Evolutionary conservation across 2,329 filamentous ascomycete species (phyloP), one percentile per base, ranked within the genome.

Genomic region (Neurospora sp.): DNA sequence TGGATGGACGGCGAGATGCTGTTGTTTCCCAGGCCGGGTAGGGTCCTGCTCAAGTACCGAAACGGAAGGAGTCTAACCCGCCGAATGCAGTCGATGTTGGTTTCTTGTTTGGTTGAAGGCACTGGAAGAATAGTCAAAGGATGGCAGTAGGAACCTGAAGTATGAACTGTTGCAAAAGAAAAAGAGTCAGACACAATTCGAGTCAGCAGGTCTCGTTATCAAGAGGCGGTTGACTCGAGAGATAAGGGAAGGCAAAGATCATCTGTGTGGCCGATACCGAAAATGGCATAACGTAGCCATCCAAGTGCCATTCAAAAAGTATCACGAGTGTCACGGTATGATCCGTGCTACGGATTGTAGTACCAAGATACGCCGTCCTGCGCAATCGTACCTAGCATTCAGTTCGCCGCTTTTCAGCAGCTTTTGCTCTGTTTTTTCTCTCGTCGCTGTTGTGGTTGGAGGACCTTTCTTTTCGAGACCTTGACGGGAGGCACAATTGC

Each of bases 141-240:
- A 15, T 52, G 6, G 11, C 19, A 52, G 15, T 4, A 43, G 19
- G 19, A 28, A 12, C 46, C 6, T 52, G 19, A 52, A 33, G 28
- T 62, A 33, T 33, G 33, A 36, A 36, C 28, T 5, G 52, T 33
- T 62, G 28, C 15, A 62, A 62, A 17, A 17, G 23, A 62, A 17
- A 62, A 36, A 28, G 66, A 69, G 68, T 65, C 66, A 65, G 23
- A 17, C 28, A 41, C 37, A 52, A 23, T 19, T 67, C 38, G 67
- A 66, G 68, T 71, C 70, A 71, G 70, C 70, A 70, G 69, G 70
- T 12, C 67, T 66, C 68, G 69, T 70, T 70, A 71, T 71, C 70
- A 69, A 68, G 43, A 37, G 38, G 36, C 39, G 23, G 8, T 17
- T 62, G 52, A 62, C 52, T 62, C 70, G 1, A 23, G n/a, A 52